Evolutionary conservation across 1,284 basidiomycete species (phyloP).

Genomic region (Ceratobasidium sp.): DNA sequence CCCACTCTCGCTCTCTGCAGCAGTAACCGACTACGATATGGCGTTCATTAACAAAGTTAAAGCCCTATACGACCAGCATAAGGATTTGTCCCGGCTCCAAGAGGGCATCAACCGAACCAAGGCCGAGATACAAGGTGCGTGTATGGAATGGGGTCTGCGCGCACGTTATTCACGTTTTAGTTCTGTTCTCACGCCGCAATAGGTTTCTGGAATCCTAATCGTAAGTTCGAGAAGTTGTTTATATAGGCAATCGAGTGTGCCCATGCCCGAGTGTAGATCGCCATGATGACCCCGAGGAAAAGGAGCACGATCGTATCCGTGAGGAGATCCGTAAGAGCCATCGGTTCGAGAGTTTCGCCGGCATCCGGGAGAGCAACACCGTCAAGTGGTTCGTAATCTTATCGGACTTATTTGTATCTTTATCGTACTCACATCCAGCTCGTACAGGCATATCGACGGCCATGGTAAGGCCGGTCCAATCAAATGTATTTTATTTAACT

Average conservation of each 20-base stretch:
- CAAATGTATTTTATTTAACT: not conserved
- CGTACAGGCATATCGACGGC: conserved; percentile 34
- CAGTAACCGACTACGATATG: conserved; percentile 52
- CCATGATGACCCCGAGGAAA: conserved; percentile 82
- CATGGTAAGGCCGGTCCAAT: conserved; percentile 14
- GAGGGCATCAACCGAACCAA: conserved; percentile 63
- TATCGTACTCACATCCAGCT: conserved; percentile 6
- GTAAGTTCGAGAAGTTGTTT: conserved; percentile 55
- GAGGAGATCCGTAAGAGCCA: conserved; percentile 81
- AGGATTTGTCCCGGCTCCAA: conserved; percentile 54
- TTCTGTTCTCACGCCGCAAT: not conserved
- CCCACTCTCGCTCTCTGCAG: not conserved
- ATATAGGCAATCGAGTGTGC: not conserved
- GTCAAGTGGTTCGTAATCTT: conserved; percentile 81
- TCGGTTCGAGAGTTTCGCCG: conserved; percentile 88
- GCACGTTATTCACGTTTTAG: conserved; percentile 16
- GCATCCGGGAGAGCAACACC: conserved; percentile 74
- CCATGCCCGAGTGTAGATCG: conserved; percentile 64
- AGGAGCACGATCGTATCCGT: conserved; percentile 73
- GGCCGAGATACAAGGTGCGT: conserved; percentile 50
- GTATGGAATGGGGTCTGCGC: conserved; percentile 11
- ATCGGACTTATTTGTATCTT: conserved; percentile 55
- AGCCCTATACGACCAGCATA: conserved; percentile 52
- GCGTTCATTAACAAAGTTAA: conserved; percentile 57
- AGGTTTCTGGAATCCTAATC: conserved; percentile 63